Evolutionary conservation across 139 green algal genomes (phyloP).

Genomic region (Closterium sp.): DNA sequence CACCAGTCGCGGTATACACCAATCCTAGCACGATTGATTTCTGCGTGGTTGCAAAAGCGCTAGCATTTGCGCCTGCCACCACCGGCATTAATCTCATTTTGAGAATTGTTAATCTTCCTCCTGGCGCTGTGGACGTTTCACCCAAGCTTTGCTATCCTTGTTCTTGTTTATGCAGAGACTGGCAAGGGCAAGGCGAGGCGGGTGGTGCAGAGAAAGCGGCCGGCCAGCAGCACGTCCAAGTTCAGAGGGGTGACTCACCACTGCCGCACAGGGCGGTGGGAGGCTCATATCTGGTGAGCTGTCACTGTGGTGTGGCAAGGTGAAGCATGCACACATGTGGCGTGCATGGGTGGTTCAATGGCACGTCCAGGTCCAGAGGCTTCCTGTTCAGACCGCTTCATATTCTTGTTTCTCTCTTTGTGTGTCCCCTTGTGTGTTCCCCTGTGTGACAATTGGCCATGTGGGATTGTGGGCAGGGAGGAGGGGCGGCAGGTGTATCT

Average conservation of each 20-base stretch:
- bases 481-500: conserved; percentile 74
- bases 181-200: conserved; percentile 13
- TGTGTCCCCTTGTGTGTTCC: background rate
- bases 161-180: background rate
- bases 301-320: no score
- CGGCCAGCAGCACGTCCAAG: conserved; percentile 35
- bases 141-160: background rate
- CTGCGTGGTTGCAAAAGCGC: no score
- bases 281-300: conserved; percentile 76
- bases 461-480: conserved; percentile 11
- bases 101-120: no score
- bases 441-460: background rate
- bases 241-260: conserved; percentile 82
- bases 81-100: no score
- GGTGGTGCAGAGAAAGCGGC: conserved; percentile 19
- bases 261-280: conserved; percentile 72
- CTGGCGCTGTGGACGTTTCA: no score
- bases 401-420: background rate
- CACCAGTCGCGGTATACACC: no score
- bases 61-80: no score
- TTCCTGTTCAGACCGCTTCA: no score
- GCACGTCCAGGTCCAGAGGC: conserved; percentile 52
- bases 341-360: conserved; percentile 10
- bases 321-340: no score
- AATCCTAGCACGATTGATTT: no score